Base-by-base conservation (phyloP, 768 basidiomycete species). In the Lactifluus echinatus region DNA sequence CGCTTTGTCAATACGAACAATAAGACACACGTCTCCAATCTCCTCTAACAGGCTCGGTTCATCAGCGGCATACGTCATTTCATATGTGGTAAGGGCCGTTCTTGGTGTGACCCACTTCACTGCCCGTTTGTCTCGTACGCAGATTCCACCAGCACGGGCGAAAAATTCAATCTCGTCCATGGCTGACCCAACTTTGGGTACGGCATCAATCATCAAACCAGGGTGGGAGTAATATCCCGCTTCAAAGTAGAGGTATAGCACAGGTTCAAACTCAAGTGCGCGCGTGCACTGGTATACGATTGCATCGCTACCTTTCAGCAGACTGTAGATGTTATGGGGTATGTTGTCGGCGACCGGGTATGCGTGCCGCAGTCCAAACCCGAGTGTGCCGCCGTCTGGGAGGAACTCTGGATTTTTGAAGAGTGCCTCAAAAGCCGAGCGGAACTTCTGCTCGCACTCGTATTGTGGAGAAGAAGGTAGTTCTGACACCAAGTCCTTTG, bases 331-430 rank as follows among this genome's bases (percentile, higher is more conserved):
- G 14, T 53, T 44, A 3, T 50, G 19, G 8, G 47, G 34, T 8
- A n/a, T n/a, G n/a, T 17, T 8, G 23, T 48, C 31, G 10, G 39
- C 54, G 50, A 74, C 50, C 2, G 73, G 71, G 55, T 77, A 78
- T 50, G 64, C 62, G 63, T 74, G 70, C 1, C 62, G 62, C 8
- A 78, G 64, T 7, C 72, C 70, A 48, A 77, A 79, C 2, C 70
- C 73, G 14, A 79, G 66, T 12, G 53, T 63, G 1, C 76, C 75
- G 6, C 76, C 75, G 2, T 70, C 33, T 0, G 74, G 70, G 8
- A 79, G 66, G 55, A 76, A 73, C 2, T 44, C 29, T 2, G 63
- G 53, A 51, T 74, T 68, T 3, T 59, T 29, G 6, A 78, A 65
- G 15, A 77, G 68, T 10, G 56, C 51, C 31, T 48, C 4, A 56